Conservation (phyloP, 495 filamentous ascomycete species). For the Hypoxylon perforatum region DNA sequence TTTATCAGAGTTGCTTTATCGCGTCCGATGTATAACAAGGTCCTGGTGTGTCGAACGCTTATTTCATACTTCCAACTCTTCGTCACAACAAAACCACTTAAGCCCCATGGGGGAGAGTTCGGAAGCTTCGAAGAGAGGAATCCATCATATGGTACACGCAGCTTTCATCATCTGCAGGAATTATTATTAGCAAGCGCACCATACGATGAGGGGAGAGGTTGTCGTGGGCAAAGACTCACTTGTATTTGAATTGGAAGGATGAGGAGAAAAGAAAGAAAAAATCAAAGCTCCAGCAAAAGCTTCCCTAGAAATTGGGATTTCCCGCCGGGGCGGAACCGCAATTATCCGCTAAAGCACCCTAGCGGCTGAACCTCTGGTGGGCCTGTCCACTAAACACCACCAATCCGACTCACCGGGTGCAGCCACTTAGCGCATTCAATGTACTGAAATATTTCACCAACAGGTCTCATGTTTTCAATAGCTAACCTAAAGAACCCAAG, state of each 20-base stretch:
- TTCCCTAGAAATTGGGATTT: constrained; percentile 17
- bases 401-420: no score
- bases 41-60: constrained; percentile 96
- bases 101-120: constrained; percentile 88
- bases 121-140: constrained; percentile 71
- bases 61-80: constrained; percentile 84
- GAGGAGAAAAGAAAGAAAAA: constrained; percentile 69
- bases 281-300: constrained; percentile 14
- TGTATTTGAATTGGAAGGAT: constrained; percentile 98
- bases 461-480: not conserved
- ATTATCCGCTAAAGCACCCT: constrained; percentile 24
- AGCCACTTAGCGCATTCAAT: no score
- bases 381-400: no score
- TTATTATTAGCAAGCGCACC: constrained; percentile 55
- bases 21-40: constrained; percentile 97
- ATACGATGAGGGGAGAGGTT: constrained; percentile 11
- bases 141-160: constrained; percentile 90
- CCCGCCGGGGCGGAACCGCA: constrained; percentile 31
- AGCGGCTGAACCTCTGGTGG: not conserved
- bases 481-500: not conserved
- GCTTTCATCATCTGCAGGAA: constrained; percentile 95
- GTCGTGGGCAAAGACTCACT: constrained; percentile 67
- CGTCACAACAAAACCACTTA: constrained; percentile 82
- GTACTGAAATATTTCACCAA: no score
- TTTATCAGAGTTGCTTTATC: constrained; percentile 95